A percentile compares a stretch with the other conserved stretches of the same genome.
These are phyloP conservation scores for Podospora anserina DNA, from an alignment of 495 filamentous ascomycete genomes.

Conservation along the genomic window DNA sequence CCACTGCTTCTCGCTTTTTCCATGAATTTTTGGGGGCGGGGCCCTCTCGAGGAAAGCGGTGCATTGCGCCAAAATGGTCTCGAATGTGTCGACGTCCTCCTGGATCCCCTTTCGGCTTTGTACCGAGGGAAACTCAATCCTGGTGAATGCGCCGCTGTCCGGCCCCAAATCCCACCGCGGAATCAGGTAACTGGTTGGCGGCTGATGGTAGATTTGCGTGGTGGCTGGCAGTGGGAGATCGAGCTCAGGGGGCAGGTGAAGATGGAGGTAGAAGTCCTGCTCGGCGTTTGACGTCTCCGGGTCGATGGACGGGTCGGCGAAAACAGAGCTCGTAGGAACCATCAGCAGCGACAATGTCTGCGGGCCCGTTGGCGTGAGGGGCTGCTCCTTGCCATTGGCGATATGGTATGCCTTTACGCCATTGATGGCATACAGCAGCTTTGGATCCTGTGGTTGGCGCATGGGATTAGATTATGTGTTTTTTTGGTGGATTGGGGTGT, in stretches of 20 bases:
- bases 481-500: neutral
- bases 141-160: slow-evolving; percentile 82
- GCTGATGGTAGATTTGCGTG: slow-evolving; percentile 92
- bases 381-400: slow-evolving; percentile 77
- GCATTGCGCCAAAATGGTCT: slow-evolving; percentile 93
- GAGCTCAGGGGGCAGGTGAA: slow-evolving; percentile 89
- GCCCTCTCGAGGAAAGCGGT: slow-evolving; percentile 87
- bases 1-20: slow-evolving; percentile 3
- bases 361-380: slow-evolving; percentile 77
- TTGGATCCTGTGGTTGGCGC: slow-evolving; percentile 56
- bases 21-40: slow-evolving; percentile 48
- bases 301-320: slow-evolving; percentile 58
- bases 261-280: slow-evolving; percentile 93
- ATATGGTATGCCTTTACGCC: slow-evolving; percentile 85
- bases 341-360: slow-evolving; percentile 89
- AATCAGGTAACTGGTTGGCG: slow-evolving; percentile 83
- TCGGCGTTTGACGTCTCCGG: slow-evolving; percentile 58
- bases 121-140: slow-evolving; percentile 78
- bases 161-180: slow-evolving; percentile 88
- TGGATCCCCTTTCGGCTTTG: slow-evolving; percentile 69
- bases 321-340: slow-evolving; percentile 79
- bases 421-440: slow-evolving; percentile 76
- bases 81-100: slow-evolving; percentile 93
- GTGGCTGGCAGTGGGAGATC: slow-evolving; percentile 87
- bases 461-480: slow-evolving; percentile 9